phyloP scores from a whole-genome alignment of 2,329 filamentous ascomycete species.

The Calonectria crousiana region DNA sequence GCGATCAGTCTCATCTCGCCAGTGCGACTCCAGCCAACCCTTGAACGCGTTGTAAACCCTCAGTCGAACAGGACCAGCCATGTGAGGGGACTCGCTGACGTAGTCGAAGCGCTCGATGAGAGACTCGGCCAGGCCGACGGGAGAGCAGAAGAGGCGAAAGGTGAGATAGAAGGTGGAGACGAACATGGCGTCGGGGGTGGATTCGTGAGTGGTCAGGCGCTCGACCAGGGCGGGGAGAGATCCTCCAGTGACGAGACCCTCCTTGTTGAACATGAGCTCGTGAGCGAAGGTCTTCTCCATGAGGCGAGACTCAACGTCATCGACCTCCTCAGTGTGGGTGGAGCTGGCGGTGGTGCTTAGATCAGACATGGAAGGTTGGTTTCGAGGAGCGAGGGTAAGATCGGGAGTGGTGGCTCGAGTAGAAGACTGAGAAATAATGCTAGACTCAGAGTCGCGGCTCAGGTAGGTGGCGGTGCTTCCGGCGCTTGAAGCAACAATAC shows the following conservation, averaged over 20 bases:
- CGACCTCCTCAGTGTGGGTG: constrained; percentile 77
- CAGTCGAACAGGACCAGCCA: constrained; percentile 84
- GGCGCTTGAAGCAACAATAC: constrained; percentile 79
- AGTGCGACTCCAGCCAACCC: constrained; percentile 96
- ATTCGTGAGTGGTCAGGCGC: constrained; percentile 90
- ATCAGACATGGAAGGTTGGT: constrained; percentile 74
- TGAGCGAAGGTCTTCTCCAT: constrained; percentile 93
- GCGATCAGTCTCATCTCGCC: constrained; percentile 85
- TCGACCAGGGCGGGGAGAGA: constrained; percentile 93
- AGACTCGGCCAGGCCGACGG: constrained; percentile 80
- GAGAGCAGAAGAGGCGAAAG: constrained; percentile 91
- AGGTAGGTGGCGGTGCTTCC: constrained; percentile 84
- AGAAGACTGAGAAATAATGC: constrained; percentile 83
- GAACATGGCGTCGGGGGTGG: constrained; percentile 91
- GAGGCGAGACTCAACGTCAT: constrained; percentile 85
- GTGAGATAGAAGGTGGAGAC: constrained; percentile 97
- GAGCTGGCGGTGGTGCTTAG: constrained; percentile 76
- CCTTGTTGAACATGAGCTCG: constrained; percentile 93
- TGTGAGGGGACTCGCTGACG: constrained; percentile 79
- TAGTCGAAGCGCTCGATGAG: constrained; percentile 96
- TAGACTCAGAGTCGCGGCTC: constrained; percentile 85
- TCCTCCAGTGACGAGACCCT: constrained; percentile 93
- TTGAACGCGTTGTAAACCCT: constrained; percentile 98
- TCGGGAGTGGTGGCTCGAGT: constrained; percentile 92
- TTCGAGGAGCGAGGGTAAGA: constrained; percentile 63